Conservation (phyloP, 2,329 filamentous ascomycete species). For the Fragosphaeria purpurea region DNA sequence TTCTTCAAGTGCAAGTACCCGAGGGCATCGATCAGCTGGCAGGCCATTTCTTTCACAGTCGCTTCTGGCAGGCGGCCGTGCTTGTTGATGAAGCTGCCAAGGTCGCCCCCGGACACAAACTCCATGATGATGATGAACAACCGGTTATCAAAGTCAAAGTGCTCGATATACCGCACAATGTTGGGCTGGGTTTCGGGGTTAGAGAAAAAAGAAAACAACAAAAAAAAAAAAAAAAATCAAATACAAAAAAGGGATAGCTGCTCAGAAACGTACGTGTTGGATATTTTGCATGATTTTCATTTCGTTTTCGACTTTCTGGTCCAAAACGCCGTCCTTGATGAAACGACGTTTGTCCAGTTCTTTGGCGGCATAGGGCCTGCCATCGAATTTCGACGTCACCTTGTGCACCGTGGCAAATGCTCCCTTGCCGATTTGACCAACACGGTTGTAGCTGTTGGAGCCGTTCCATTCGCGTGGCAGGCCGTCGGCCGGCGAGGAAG, state of each 20-base stretch:
- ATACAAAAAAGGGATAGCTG: too few species aligned
- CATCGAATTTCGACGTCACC: constrained; percentile 75
- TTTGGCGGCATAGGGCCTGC: constrained; percentile 79
- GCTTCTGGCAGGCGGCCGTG: constrained; percentile 55
- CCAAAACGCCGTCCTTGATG: constrained; percentile 82
- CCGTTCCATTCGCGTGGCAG: constrained; percentile 66
- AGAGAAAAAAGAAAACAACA: background rate
- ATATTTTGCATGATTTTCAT: constrained; percentile 90
- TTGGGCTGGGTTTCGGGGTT: constrained; percentile 50
- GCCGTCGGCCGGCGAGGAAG: constrained; percentile 22
- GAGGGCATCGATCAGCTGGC: constrained; percentile 70
- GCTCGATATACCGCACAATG: constrained; percentile 85
- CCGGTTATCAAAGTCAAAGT: constrained; percentile 69
- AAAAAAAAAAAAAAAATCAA: background rate
- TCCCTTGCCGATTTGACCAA: constrained; percentile 75
- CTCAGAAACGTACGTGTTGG: constrained; percentile 55
- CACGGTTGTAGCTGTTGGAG: constrained; percentile 73
- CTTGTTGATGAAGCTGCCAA: constrained; percentile 61
- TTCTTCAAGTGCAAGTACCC: constrained; percentile 77
- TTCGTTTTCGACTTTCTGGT: constrained; percentile 91
- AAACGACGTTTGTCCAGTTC: constrained; percentile 89
- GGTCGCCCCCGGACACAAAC: constrained; percentile 70
- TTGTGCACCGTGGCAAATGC: constrained; percentile 93
- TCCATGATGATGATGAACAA: constrained; percentile 98
- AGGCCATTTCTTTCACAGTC: constrained; percentile 60